These are phyloP conservation scores for Annulohypoxylon moriforme DNA, from an alignment of 495 filamentous ascomycete genomes.

Conservation along the genomic window DNA sequence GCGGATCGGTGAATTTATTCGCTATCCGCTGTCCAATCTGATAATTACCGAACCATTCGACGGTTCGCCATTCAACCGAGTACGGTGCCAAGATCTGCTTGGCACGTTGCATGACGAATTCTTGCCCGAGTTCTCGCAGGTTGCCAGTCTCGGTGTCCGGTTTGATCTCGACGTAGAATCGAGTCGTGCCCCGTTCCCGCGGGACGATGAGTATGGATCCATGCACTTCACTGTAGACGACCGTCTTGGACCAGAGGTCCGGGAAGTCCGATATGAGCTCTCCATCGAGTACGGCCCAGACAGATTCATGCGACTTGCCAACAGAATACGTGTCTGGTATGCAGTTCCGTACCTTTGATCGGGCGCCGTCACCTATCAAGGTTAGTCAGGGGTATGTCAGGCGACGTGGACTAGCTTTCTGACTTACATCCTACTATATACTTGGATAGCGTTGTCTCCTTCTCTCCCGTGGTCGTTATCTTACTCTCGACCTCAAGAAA, in stretches of 20 bases:
- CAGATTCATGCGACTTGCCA: slow-evolving; percentile 69
- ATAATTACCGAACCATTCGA: slow-evolving; percentile 71
- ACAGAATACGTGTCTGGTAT: slow-evolving; percentile 67
- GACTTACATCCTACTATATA: slow-evolving; percentile 65
- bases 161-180: slow-evolving; percentile 75
- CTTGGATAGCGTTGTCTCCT: slow-evolving; percentile 57
- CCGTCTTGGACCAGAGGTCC: slow-evolving; percentile 76
- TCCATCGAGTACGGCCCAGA: slow-evolving; percentile 78
- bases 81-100: slow-evolving; percentile 72
- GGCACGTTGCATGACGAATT: slow-evolving; percentile 74
- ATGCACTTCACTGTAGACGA: slow-evolving; percentile 66
- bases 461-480: slow-evolving; percentile 54
- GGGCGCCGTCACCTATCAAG: slow-evolving; percentile 59
- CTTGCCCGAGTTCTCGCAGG: slow-evolving; percentile 62
- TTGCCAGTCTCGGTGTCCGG: slow-evolving; percentile 57
- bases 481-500: slow-evolving; percentile 59
- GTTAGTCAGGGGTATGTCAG: slow-evolving; percentile 37
- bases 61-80: slow-evolving; percentile 67
- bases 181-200: slow-evolving; percentile 73
- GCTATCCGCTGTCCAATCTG: slow-evolving; percentile 75
- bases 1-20: slow-evolving; percentile 65
- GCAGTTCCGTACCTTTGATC: slow-evolving; percentile 64
- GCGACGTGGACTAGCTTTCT: background rate
- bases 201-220: slow-evolving; percentile 77
- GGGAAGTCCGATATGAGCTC: slow-evolving; percentile 75